These are phyloP conservation scores for Cordia subcordata DNA, from an alignment of 257 asterid genomes.

Conservation along the genomic window DNA sequence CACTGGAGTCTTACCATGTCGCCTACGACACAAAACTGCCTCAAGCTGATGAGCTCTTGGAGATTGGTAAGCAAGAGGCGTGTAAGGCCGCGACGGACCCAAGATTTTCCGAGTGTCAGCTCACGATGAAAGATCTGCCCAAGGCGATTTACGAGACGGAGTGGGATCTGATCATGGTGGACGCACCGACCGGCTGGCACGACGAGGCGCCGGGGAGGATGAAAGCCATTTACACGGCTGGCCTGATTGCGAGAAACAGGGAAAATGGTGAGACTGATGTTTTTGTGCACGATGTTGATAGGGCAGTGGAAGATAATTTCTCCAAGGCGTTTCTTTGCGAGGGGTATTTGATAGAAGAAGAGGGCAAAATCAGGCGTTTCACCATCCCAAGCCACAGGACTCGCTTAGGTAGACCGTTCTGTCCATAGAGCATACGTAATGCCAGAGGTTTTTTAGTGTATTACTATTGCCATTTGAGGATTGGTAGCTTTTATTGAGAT, in stretches of 20 bases:
- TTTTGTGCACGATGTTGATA: constrained; percentile 86
- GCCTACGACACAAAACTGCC: constrained; percentile 57
- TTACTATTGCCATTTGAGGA: too few relatives aligned
- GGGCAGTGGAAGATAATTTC: constrained; percentile 68
- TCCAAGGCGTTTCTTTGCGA: constrained; percentile 71
- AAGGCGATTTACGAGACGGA: constrained; percentile 55
- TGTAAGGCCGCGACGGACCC: constrained; percentile 62
- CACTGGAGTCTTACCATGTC: constrained; percentile 64
- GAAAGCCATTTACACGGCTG: constrained; percentile 83
- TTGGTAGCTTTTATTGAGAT: too few relatives aligned
- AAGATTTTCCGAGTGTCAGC: constrained; percentile 64
- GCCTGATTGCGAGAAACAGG: constrained; percentile 70
- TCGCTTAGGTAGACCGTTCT: constrained; percentile 49
- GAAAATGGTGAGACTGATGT: constrained; percentile 70
- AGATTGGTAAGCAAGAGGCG: constrained; percentile 37
- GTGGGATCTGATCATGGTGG: constrained; percentile 93
- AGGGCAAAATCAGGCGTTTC: constrained; percentile 76
- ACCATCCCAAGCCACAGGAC: constrained; percentile 63
- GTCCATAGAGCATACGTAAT: constrained; percentile 49
- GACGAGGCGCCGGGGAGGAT: constrained; percentile 83
- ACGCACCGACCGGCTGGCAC: constrained; percentile 82
- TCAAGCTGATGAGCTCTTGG: constrained; percentile 66
- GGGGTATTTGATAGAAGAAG: constrained; percentile 58
- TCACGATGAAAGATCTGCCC: constrained; percentile 57
- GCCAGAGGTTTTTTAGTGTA: too few relatives aligned